phyloP scores from a whole-genome alignment of 139 green algal genomes.

The Chlorella sp. region DNA sequence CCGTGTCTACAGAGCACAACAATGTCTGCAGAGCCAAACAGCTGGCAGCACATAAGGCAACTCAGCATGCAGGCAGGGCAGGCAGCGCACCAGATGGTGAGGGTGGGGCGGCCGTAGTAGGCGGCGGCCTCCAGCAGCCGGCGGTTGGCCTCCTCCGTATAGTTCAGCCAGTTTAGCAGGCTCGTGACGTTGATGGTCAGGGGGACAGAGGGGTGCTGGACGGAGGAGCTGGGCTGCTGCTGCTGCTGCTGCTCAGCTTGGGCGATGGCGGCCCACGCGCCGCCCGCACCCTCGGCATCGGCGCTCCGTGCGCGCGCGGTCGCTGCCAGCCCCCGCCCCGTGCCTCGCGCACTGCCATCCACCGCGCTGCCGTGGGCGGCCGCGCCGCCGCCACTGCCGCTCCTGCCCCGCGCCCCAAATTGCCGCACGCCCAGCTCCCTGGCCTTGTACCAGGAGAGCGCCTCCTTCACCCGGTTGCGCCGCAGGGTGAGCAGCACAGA shows the following conservation, averaged over 20 bases:
- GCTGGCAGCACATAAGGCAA: no score
- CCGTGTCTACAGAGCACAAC: no score
- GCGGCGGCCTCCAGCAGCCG: neutral
- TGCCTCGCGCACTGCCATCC: neutral
- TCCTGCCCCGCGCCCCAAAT: neutral
- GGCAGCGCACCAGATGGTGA: slow-evolving; percentile 16
- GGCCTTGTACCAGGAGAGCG: slow-evolving; percentile 20
- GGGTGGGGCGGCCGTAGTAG: slow-evolving; percentile 1
- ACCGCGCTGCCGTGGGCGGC: neutral
- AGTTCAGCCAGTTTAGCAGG: neutral
- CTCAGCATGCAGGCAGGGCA: no score
- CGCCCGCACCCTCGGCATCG: no score
- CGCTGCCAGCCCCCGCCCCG: no score
- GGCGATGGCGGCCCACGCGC: no score
- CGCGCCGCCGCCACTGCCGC: neutral
- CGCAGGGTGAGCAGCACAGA: slow-evolving; percentile 9
- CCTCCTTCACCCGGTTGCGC: slow-evolving; percentile 12
- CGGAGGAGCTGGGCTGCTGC: no score
- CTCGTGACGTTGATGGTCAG: neutral
- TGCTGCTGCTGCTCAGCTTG: no score
- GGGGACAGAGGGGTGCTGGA: no score
- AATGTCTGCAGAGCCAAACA: no score
- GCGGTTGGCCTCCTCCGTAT: slow-evolving; percentile 4
- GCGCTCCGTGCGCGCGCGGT: no score
- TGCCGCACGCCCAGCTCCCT: slow-evolving; percentile 7